Percentiles rank a stretch among this genome's conserved stretches.
These are phyloP conservation scores for Cyclocybe cylindracea DNA, from an alignment of 768 basidiomycete species.

Conservation along the genomic window DNA sequence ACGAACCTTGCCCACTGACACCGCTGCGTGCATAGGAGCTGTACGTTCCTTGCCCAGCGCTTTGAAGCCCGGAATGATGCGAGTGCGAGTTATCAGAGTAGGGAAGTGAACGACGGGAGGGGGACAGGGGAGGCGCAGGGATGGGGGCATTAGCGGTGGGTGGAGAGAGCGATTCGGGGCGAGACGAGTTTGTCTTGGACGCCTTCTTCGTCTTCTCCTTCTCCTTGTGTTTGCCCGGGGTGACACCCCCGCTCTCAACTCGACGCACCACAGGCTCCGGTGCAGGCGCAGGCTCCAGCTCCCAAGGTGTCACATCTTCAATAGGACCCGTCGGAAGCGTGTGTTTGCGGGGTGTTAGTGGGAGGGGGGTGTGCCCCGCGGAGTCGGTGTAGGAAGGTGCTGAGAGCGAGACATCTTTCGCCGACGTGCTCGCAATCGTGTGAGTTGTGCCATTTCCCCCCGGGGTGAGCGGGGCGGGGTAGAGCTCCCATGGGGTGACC, in stretches of 20 bases:
- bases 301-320: conserved; percentile 26
- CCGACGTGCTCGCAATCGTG: neutral
- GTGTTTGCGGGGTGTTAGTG: neutral
- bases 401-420: neutral
- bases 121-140: conserved; percentile 11
- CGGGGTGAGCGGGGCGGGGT: conserved; percentile 8
- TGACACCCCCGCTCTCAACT: neutral
- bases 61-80: neutral
- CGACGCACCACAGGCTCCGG: neutral
- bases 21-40: neutral
- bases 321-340: conserved; percentile 24
- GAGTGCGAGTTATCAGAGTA: neutral
- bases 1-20: neutral
- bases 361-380: neutral
- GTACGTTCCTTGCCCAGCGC: too few relatives aligned
- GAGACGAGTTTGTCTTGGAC: neutral
- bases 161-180: neutral
- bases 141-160: neutral
- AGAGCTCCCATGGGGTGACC: conserved; percentile 19
- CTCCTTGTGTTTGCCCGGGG: neutral
- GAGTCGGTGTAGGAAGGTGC: neutral
- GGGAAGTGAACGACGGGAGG: conserved; percentile 6
- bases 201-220: neutral
- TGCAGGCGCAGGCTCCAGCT: conserved; percentile 2
- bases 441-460: neutral